A percentile compares a stretch with the other conserved stretches of the same genome.
Conservation (phyloP, 202 grass and related monocot species). For the Setaria italica region DNA sequence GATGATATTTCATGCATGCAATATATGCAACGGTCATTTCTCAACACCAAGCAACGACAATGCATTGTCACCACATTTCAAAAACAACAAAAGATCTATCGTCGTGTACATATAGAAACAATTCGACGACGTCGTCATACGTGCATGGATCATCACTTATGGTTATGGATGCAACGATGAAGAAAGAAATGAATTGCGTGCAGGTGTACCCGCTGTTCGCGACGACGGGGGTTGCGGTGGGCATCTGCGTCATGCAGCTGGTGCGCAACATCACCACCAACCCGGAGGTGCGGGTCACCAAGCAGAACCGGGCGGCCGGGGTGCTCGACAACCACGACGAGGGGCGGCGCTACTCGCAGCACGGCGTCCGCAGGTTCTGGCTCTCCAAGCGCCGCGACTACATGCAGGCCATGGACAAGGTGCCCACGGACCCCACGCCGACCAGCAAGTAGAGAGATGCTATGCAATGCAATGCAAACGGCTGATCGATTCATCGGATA, state of each 20-base stretch:
- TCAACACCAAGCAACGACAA: not conserved
- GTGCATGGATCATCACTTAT: not conserved
- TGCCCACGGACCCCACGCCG: constrained; percentile 45
- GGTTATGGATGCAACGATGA: no score
- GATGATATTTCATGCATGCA: not conserved
- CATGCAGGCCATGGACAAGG: constrained; percentile 64
- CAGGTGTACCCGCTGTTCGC: constrained; percentile 77
- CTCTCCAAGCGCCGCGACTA: constrained; percentile 59
- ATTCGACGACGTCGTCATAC: not conserved
- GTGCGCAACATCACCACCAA: constrained; percentile 76
- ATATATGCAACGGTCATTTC: not conserved
- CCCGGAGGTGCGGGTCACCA: constrained; percentile 72
- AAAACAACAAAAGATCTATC: not conserved
- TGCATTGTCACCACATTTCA: not conserved
- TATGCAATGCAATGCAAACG: no score
- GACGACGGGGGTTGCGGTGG: constrained; percentile 56
- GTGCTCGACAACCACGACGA: constrained; percentile 68
- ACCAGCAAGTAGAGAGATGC: not conserved
- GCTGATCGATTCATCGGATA: not conserved
- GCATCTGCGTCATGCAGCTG: constrained; percentile 76
- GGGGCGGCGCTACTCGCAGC: constrained; percentile 60
- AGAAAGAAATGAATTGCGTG: not conserved
- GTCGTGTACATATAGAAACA: no score
- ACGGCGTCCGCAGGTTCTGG: constrained; percentile 61
- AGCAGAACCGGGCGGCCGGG: constrained; percentile 60